These are phyloP conservation scores for Aureobasidium lini DNA, from an alignment of 2,329 filamentous ascomycete genomes.

Conservation along the genomic window DNA sequence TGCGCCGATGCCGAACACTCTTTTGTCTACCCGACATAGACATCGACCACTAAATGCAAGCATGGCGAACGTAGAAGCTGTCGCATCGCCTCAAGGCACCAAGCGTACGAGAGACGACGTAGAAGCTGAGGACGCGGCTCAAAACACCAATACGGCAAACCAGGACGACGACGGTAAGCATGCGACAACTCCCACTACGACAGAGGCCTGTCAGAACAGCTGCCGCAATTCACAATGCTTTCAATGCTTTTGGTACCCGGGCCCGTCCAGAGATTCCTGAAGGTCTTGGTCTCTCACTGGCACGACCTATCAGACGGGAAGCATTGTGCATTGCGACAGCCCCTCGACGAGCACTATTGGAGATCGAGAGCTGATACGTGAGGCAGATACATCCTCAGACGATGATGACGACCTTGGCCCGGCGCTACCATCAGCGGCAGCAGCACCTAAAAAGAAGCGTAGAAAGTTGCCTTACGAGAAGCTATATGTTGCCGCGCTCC, in stretches of 20 bases:
- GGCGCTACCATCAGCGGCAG: constrained; percentile 64
- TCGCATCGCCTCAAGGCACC: constrained; percentile 16
- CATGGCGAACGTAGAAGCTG: not conserved
- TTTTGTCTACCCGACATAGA: not conserved
- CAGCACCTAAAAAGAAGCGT: constrained; percentile 76
- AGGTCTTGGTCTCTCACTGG: no score
- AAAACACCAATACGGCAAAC: constrained; percentile 3
- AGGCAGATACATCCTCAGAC: constrained; percentile 53
- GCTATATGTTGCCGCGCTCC: constrained; percentile 85
- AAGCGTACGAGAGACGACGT: constrained; percentile 15
- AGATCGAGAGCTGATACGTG: not conserved
- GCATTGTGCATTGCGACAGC: no score
- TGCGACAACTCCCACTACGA: not conserved
- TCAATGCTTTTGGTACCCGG: no score
- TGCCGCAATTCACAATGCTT: no score
- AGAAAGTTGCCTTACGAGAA: constrained; percentile 89
- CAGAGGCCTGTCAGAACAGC: not conserved
- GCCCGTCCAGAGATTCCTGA: no score
- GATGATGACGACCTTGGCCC: constrained; percentile 70
- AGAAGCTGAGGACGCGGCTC: constrained; percentile 13
- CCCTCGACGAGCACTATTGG: no score
- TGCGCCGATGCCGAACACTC: constrained; percentile 2
- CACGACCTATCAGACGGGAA: no score
- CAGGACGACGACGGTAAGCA: constrained; percentile 9
- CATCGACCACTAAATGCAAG: not conserved